Conservation (phyloP, 2,329 filamentous ascomycete genomes). For the Diaporthe capsici region DNA sequence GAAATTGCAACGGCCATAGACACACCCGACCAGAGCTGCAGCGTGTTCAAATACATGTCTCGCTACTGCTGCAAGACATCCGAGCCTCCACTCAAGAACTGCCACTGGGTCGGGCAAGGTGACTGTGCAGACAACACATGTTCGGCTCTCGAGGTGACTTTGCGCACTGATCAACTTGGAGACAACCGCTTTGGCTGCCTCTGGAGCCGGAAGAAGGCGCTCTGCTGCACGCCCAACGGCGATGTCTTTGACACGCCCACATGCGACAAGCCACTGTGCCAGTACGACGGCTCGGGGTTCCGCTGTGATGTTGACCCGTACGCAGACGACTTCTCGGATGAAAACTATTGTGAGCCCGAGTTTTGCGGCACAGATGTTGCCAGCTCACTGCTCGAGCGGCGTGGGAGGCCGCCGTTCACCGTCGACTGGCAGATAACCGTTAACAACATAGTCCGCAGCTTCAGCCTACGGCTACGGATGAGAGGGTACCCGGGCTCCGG, state of each 20-base stretch:
- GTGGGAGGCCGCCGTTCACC: too few relatives aligned
- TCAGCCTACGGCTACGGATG: too few relatives aligned
- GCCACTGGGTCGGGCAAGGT: background rate
- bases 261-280: background rate
- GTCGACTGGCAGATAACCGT: too few relatives aligned
- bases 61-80: background rate
- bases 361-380: background rate
- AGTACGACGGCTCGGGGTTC: background rate
- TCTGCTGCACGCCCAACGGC: conserved; percentile 1
- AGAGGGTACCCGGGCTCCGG: too few relatives aligned
- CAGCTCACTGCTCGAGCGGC: too few relatives aligned
- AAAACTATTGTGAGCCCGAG: background rate
- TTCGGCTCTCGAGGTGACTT: background rate
- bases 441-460: too few relatives aligned
- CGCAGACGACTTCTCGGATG: background rate
- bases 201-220: background rate
- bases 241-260: background rate
- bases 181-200: background rate
- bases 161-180: background rate
- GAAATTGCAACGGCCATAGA: background rate
- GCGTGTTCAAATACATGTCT: background rate
- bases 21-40: background rate
- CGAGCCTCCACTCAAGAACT: background rate
- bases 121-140: background rate
- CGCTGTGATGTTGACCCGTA: background rate